phyloP scores from a whole-genome alignment of 441 rosid species.

The Heliophila coronopifolia region DNA sequence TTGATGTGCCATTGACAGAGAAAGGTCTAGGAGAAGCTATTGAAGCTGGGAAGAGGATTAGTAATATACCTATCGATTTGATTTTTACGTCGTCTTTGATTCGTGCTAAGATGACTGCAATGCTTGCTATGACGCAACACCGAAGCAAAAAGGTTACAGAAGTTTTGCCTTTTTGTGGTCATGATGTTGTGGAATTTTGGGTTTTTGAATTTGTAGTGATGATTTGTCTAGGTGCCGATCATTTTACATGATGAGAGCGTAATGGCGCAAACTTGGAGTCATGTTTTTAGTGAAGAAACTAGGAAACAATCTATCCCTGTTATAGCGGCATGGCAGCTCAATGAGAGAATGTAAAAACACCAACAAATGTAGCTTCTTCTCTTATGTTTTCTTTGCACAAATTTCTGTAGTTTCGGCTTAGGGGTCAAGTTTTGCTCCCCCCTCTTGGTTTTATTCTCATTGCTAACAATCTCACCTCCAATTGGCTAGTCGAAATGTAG shows the following conservation, averaged over 20 bases:
- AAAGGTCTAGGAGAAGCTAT: conserved; percentile 92
- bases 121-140: conserved; percentile 98
- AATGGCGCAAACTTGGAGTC: conserved; percentile 78
- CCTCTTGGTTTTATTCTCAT: too few relatives aligned
- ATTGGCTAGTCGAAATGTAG: too few relatives aligned
- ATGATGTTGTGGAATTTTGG: too few relatives aligned
- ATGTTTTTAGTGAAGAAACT: conserved; percentile 80
- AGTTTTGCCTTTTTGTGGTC: too few relatives aligned
- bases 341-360: conserved; percentile 90
- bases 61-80: conserved; percentile 87
- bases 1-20: conserved; percentile 83
- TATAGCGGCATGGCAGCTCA: conserved; percentile 79
- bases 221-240: conserved; percentile 63
- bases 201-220: neutral
- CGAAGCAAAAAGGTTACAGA: conserved; percentile 69
- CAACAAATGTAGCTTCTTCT: neutral
- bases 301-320: conserved; percentile 76
- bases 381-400: too few relatives aligned
- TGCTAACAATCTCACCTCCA: too few relatives aligned
- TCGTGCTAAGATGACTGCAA: conserved; percentile 96
- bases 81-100: conserved; percentile 82
- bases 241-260: conserved; percentile 66
- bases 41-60: conserved; percentile 92
- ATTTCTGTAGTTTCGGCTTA: too few relatives aligned
- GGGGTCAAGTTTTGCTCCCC: too few relatives aligned